Evolutionary conservation across 495 filamentous ascomycete species (phyloP), one percentile per base, ranked within the genome.

Genomic region (Xylaria telfairii): DNA sequence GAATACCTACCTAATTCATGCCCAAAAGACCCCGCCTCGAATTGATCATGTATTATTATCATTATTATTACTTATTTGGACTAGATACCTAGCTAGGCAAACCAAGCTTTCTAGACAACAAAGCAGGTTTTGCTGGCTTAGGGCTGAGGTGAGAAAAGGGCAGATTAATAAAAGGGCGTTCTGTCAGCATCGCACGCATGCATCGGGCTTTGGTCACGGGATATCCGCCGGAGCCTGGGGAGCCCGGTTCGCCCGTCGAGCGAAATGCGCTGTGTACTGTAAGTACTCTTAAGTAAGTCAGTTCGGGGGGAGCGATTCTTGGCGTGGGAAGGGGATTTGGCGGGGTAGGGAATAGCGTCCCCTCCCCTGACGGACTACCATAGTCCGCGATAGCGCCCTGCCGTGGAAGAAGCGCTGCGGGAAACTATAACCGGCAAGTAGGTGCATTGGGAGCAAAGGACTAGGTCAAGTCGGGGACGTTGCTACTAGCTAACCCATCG

Each of bases 181-280:
- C n/a, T 37, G 56, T 59, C 37, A 62, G 34, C 37, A 24, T 17
- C 37, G 28, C 47, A 8, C 47, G 4, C 64, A 28, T 66, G 64
- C 64, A 54, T 66, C 30, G 64, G 64, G 8, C n/a, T 53, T 41
- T 41, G 47, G 47, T 66, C 64, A 66, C 47, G 64, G 64, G 64
- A 66, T 53, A 54, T 54, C 30, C 12, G 62, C 17, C 26, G 28
- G 60, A 49, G 15, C 3, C 15, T 65, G 28, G 37, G 21, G 28
- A 42, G n/a, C 59, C 28, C 41, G 30, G 19, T 49, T 0, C 26
- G 41, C 19, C 19, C 30, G 62, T 24, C 13, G 28, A 34, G n/a
- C 44, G 10, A 10, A 37, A 65, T 34, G 61, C 37, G 41, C 19
- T 13, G 39, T 4, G 19, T 4, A 10, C 19, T n/a, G n/a, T n/a